Conservation (phyloP, 2,329 filamentous ascomycete genomes). For the Diaporthe sp. region DNA sequence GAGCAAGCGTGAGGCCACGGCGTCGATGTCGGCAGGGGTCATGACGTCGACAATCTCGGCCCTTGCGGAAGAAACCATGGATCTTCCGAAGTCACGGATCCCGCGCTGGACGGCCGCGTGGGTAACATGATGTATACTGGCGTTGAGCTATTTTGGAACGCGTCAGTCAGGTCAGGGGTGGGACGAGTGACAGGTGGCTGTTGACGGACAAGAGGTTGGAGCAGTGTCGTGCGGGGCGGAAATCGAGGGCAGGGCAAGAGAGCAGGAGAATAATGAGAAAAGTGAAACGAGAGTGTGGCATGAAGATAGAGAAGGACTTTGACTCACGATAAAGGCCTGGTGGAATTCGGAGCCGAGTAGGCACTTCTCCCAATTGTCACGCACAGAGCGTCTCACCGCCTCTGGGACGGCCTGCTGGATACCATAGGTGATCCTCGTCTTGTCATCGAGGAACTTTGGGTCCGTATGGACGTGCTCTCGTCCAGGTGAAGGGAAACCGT, state of each 20-base stretch:
- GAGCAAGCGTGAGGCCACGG: conserved; percentile 55
- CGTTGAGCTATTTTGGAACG: conserved; percentile 55
- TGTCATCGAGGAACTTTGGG: conserved; percentile 52
- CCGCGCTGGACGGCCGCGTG: conserved; percentile 49
- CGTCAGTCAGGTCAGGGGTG: background rate
- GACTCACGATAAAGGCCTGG: conserved; percentile 63
- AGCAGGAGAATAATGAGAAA: background rate
- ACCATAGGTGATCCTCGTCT: conserved; percentile 49
- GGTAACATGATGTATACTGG: conserved; percentile 56
- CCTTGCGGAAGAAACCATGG: conserved; percentile 53
- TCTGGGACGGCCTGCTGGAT: conserved; percentile 54
- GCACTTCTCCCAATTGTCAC: conserved; percentile 63
- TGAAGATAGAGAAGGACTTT: too few relatives aligned
- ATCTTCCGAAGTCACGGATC: conserved; percentile 57
- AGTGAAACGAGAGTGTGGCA: too few relatives aligned
- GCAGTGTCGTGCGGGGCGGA: background rate
- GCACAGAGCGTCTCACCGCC: conserved; percentile 58
- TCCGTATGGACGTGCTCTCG: conserved; percentile 42
- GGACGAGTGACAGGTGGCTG: too few relatives aligned
- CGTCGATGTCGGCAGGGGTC: conserved; percentile 54
- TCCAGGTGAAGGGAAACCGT: conserved; percentile 47
- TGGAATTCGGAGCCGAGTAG: conserved; percentile 63
- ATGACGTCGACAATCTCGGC: conserved; percentile 55
- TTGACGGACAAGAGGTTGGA: background rate
- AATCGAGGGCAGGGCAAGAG: too few relatives aligned